Base-by-base conservation (phyloP, 331 rosid genomes). In the Acacia pycnantha region DNA sequence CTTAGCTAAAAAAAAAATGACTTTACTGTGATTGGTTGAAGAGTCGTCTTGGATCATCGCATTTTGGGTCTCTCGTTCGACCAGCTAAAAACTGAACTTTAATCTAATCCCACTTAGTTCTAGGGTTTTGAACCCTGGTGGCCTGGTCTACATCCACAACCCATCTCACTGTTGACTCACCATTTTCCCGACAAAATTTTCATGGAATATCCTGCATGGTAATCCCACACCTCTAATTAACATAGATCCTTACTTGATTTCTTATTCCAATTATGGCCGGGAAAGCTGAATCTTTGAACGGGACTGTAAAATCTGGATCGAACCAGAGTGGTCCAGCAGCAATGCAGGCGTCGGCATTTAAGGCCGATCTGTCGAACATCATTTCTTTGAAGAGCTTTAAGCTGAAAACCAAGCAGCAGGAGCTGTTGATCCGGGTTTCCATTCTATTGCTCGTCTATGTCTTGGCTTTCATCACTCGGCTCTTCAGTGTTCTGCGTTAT, bases 381-480 rank as follows among this genome's bases (percentile, higher is more conserved):
- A n/a, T 91, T 50, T 66, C 93, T 1, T 71, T 88, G 79, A 90
- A 93, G 88, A 78, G 88, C 75, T 47, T 93, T 11, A 96, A 92
- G 82, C 92, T 96, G 18, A 96, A 96, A 74, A 96, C 99, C 8
- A 96, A 94, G 87, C 97, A 96, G 40, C 98, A 96, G 74, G 99
- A 96, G 87, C 97, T 96, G 4, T 94, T 96, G 70, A 84, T 96
- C 87, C 98, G 99, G 2, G 93, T 96, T 37, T 53, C 95, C 6
- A 87, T 90, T 26, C 94, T 96, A 0, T 35, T 78, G 24, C 91
- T 96, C 11, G 92, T 96, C 81, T 96, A 96, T 82, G 66, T 94
- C 54, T 84, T 96, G 83, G 99, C 99, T 66, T 96, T 96, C 92
- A 85, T 92, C 85, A 94, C 94, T 11, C 97, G 99, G 46, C 97